phyloP scores from a whole-genome alignment of 805 yeast genomes.

The Pichia rugopelliculosa region DNA sequence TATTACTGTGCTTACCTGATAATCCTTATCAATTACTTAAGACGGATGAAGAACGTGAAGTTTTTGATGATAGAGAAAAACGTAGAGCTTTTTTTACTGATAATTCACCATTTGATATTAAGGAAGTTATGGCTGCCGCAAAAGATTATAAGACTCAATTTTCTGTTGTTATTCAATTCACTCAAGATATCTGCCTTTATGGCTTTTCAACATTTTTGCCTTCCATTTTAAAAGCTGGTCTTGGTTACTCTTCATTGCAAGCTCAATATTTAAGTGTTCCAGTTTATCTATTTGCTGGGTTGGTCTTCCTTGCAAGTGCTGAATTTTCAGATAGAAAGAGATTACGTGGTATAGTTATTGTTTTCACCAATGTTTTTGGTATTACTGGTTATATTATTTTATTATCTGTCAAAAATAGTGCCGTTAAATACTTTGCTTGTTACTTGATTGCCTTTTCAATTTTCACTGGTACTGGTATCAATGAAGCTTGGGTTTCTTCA shows the following conservation, averaged over 20 bases:
- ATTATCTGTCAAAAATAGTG: background rate
- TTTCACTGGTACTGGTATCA: slow-evolving; percentile 27
- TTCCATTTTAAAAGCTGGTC: slow-evolving; percentile 4
- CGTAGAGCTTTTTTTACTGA: slow-evolving; percentile 2
- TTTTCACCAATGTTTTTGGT: slow-evolving; percentile 4
- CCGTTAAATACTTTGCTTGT: slow-evolving; percentile 5
- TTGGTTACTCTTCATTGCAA: background rate
- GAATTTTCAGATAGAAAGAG: slow-evolving; percentile 4
- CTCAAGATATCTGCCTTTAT: slow-evolving; percentile 5
- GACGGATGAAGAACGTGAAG: slow-evolving; percentile 2
- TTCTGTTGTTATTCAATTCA: slow-evolving; percentile 3
- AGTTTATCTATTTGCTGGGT: slow-evolving; percentile 4
- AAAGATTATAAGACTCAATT: slow-evolving; percentile 1
- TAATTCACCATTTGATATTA: background rate
- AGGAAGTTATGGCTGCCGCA: slow-evolving; percentile 1
- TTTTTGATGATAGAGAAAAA: slow-evolving; percentile 2
- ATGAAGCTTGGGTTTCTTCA: slow-evolving; percentile 37
- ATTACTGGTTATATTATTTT: slow-evolving; percentile 4
- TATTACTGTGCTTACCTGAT: slow-evolving; percentile 2
- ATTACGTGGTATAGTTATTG: slow-evolving; percentile 2
- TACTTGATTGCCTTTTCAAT: slow-evolving; percentile 24
- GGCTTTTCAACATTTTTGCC: slow-evolving; percentile 7
- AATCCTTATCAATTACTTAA: background rate
- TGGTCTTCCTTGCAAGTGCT: background rate
- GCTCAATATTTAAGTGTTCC: slow-evolving; percentile 4